Percentiles rank a stretch among this genome's conserved stretches.
phyloP scores from a whole-genome alignment of 805 yeast species.

The Zygosaccharomyces rouxii region DNA sequence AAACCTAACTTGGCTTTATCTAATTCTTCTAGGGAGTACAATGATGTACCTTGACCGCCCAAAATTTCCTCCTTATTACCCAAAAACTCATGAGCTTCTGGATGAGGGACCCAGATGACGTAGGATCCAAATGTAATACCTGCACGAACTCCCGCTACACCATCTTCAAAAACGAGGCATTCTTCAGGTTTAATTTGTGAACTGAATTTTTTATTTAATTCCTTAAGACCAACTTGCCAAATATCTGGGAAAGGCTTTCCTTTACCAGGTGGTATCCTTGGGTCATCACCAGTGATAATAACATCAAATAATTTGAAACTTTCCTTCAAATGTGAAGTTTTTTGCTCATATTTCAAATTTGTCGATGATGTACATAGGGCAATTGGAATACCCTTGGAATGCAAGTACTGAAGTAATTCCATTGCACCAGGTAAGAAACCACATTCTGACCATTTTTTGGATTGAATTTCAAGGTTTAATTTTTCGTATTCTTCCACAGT shows the following conservation, averaged over 20 bases:
- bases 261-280: slow-evolving; percentile 72
- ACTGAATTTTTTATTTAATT: slow-evolving; percentile 54
- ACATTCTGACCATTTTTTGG: slow-evolving; percentile 55
- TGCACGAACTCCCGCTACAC: slow-evolving; percentile 82
- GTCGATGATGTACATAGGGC: slow-evolving; percentile 90
- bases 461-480: slow-evolving; percentile 49
- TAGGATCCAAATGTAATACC: slow-evolving; percentile 78
- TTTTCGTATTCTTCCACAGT: slow-evolving; percentile 61
- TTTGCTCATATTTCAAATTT: slow-evolving; percentile 53
- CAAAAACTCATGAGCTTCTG: slow-evolving; percentile 57
- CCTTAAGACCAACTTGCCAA: slow-evolving; percentile 75
- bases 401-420: slow-evolving; percentile 56
- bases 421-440: slow-evolving; percentile 80
- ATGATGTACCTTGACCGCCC: slow-evolving; percentile 54
- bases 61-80: slow-evolving; percentile 49
- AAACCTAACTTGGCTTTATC: slow-evolving; percentile 46
- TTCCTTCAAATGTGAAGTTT: slow-evolving; percentile 65
- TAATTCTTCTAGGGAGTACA: slow-evolving; percentile 50
- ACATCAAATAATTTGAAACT: slow-evolving; percentile 66
- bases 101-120: slow-evolving; percentile 95
- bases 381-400: slow-evolving; percentile 58
- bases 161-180: slow-evolving; percentile 91
- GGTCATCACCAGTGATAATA: slow-evolving; percentile 84
- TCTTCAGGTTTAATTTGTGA: slow-evolving; percentile 61
- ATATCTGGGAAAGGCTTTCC: slow-evolving; percentile 96